These are phyloP conservation scores for Leptographium flavum DNA, from an alignment of 2,329 filamentous ascomycete genomes.

Conservation along the genomic window DNA sequence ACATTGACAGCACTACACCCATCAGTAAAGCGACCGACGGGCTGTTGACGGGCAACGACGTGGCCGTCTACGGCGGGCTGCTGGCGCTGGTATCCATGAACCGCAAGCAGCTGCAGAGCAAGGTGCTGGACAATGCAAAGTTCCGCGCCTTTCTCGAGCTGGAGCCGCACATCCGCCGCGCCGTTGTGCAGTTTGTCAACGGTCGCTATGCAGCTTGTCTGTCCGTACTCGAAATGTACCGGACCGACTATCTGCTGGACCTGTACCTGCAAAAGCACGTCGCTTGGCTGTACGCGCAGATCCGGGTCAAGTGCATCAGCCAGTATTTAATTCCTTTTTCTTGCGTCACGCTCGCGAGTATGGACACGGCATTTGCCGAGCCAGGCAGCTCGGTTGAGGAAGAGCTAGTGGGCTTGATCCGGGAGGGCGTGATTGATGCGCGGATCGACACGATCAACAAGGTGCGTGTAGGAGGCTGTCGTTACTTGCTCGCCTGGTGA, in stretches of 20 bases:
- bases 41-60: slow-evolving; percentile 68
- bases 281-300: slow-evolving; percentile 51
- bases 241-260: slow-evolving; percentile 79
- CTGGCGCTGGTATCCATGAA: slow-evolving; percentile 85
- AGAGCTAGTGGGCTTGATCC: slow-evolving; percentile 71
- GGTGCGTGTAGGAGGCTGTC: slow-evolving; percentile 21
- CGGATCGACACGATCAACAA: slow-evolving; percentile 74
- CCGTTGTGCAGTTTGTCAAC: slow-evolving; percentile 77
- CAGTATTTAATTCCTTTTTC: slow-evolving; percentile 90
- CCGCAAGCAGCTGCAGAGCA: slow-evolving; percentile 55
- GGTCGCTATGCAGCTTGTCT: slow-evolving; percentile 81
- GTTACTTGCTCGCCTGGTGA: background rate
- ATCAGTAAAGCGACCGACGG: slow-evolving; percentile 46
- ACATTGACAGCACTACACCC: slow-evolving; percentile 35
- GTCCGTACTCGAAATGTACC: slow-evolving; percentile 66
- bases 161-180: slow-evolving; percentile 86
- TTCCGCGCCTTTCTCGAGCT: slow-evolving; percentile 86
- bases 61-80: slow-evolving; percentile 84
- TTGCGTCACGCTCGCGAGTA: slow-evolving; percentile 64
- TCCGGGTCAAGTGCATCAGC: slow-evolving; percentile 82
- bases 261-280: slow-evolving; percentile 70
- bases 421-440: slow-evolving; percentile 54
- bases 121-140: slow-evolving; percentile 62
- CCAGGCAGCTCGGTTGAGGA: slow-evolving; percentile 49
- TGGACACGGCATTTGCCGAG: slow-evolving; percentile 62